Percentiles rank a stretch among this genome's conserved stretches.
Evolutionary conservation across 495 filamentous ascomycete genomes (phyloP).

Genomic region (Acidiella bohemica): DNA sequence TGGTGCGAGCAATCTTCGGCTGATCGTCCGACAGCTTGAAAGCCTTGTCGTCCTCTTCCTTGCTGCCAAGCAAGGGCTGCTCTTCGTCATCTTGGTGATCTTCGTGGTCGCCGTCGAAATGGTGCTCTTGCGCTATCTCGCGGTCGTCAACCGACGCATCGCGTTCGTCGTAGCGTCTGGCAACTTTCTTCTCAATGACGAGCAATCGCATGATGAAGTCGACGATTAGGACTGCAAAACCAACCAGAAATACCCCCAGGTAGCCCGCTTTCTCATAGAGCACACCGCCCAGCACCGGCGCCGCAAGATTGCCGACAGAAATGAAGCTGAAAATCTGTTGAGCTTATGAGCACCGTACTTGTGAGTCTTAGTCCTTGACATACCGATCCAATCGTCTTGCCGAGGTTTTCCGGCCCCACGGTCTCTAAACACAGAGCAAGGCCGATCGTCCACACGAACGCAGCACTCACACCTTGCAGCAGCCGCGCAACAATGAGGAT

Average conservation of each 20-base stretch:
- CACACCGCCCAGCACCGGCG: conserved; percentile 49
- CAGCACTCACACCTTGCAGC: conserved; percentile 48
- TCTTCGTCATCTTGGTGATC: conserved; percentile 13
- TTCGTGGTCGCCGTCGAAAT: conserved; percentile 13
- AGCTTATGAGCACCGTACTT: conserved; percentile 20
- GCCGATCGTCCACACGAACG: conserved; percentile 51
- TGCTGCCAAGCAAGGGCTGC: conserved; percentile 26
- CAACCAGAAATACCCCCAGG: conserved; percentile 46
- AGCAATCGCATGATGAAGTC: conserved; percentile 51
- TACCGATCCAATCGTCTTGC: conserved; percentile 38
- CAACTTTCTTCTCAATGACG: conserved; percentile 49
- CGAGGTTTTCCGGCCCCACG: conserved; percentile 42
- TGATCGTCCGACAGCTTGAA: conserved; percentile 31
- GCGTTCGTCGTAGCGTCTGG: conserved; percentile 19
- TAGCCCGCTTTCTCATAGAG: conserved; percentile 47
- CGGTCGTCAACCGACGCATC: conserved; percentile 7
- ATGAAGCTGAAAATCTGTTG: conserved; percentile 40
- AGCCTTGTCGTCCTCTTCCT: conserved; percentile 18
- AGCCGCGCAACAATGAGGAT: conserved; percentile 44
- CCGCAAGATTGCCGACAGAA: conserved; percentile 40
- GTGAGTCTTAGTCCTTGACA: too few species aligned
- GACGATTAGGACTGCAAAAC: conserved; percentile 41
- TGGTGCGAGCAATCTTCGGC: conserved; percentile 23
- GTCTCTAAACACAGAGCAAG: conserved; percentile 48
- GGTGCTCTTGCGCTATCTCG: conserved; percentile 7